Conservation (phyloP, 169 alveolate species). For the Theileria sp. region DNA sequence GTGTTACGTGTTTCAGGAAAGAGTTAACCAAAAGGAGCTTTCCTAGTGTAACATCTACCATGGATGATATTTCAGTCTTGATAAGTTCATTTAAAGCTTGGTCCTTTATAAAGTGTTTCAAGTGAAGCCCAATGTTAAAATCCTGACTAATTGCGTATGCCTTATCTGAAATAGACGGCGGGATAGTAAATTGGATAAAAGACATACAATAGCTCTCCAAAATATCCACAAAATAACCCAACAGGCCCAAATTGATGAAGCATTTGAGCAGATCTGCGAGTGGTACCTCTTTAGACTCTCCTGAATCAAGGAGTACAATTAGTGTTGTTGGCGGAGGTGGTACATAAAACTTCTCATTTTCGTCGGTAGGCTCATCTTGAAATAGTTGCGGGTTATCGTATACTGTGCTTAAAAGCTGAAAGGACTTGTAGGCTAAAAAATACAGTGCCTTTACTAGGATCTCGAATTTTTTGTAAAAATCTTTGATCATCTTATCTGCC, state of each 20-base stretch:
- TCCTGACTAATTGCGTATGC: neutral
- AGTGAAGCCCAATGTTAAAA: neutral
- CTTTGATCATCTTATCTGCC: slow-evolving; percentile 9
- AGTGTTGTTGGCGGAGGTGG: neutral
- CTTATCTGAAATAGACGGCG: neutral
- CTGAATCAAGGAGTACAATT: neutral
- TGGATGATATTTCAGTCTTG: neutral
- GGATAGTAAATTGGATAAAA: neutral
- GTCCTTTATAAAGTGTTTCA: neutral
- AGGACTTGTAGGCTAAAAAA: slow-evolving; percentile 30
- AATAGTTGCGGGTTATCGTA: neutral
- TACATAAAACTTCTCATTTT: neutral
- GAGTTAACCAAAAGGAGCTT: neutral
- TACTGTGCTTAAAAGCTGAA: slow-evolving; percentile 5
- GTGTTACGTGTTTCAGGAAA: neutral
- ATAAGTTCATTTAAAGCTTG: neutral
- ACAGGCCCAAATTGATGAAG: neutral
- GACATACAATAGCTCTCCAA: neutral
- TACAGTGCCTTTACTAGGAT: slow-evolving; percentile 27
- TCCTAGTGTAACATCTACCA: neutral
- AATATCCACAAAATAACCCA: neutral
- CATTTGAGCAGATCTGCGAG: slow-evolving; percentile 9
- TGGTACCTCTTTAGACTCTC: neutral
- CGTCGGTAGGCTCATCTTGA: neutral
- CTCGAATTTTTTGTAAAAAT: slow-evolving; percentile 10